phyloP scores from a whole-genome alignment of 2,329 filamentous ascomycete species.

The Neopestalotiopsis clavispora region DNA sequence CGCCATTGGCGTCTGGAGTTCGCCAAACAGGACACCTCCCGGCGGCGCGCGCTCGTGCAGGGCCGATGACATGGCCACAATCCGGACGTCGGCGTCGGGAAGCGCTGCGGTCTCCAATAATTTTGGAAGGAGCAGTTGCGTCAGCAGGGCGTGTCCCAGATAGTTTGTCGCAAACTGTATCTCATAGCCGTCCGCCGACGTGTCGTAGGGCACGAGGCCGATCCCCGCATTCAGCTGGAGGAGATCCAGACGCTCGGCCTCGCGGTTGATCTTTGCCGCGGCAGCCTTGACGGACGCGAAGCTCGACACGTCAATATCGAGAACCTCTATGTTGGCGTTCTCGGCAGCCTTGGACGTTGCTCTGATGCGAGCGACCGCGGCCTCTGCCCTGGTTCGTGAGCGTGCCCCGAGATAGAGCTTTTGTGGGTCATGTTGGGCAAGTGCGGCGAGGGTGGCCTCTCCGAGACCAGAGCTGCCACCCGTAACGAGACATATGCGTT shows the following conservation, averaged over 20 bases:
- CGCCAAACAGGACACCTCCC: constrained; percentile 18
- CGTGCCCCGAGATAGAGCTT: constrained; percentile 29
- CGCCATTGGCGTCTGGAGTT: constrained; percentile 9
- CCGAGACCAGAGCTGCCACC: constrained; percentile 11
- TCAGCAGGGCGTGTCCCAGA: constrained; percentile 46
- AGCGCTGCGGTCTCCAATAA: constrained; percentile 17
- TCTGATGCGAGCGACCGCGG: constrained; percentile 28
- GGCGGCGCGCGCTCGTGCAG: background rate
- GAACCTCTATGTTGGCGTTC: constrained; percentile 28
- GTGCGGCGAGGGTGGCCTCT: constrained; percentile 35
- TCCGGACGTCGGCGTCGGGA: constrained; percentile 18
- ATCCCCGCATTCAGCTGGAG: constrained; percentile 46
- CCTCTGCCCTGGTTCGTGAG: constrained; percentile 35
- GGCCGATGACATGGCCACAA: constrained; percentile 20
- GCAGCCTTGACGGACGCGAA: constrained; percentile 37
- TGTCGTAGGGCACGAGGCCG: constrained; percentile 33
- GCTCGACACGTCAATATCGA: constrained; percentile 43
- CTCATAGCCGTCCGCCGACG: constrained; percentile 41
- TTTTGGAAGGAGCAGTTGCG: constrained; percentile 22
- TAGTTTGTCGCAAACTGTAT: constrained; percentile 49
- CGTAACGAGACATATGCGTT: background rate
- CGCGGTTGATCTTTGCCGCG: constrained; percentile 31
- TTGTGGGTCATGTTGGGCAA: constrained; percentile 37
- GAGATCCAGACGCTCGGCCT: constrained; percentile 40
- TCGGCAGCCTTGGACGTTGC: background rate